Evolutionary conservation across 495 filamentous ascomycete genomes (phyloP), one percentile per base, ranked within the genome.

Genomic region (Talaromyces adpressus): DNA sequence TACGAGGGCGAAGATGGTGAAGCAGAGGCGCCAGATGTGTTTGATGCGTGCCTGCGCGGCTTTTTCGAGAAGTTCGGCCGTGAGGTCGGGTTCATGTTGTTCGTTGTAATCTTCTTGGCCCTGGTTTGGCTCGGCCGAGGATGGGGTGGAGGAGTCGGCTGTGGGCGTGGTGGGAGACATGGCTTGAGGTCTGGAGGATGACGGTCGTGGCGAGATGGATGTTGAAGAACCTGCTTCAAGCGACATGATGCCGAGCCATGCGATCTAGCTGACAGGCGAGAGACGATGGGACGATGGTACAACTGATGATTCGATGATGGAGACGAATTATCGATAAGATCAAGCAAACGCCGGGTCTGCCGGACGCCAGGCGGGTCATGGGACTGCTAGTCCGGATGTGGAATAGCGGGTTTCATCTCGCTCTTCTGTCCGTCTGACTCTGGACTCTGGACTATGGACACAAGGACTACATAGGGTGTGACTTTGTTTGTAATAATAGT

Each of bases 1-100:
- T 2, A 62, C 60, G 29, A 62, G 60, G 27, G 60, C 45, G 23
- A 62, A 62, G 8, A 62, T 36, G 6, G 60, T 62, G 30, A 62
- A 62, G 27, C 60, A 62, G 18, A 62, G 45, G 14, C 60, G 22
- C 60, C 60, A 62, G 23, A 53, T 62, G 18, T 52, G 41, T 32
- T 32, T 34, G 27, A n/a, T 53, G 8, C 60, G 41, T 22, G 41
- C 45, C 11, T 29, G 45, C 11, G 18, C 60, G 45, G 45, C 45
- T 20, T 30, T 52, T 51, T 62, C 60, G 9, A 41, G 16, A 4
- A 49, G 16, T 25, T 62, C 60, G 11, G 60, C 14, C 2, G 60
- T 30, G 23, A 22, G 29, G 27, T 20, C 57, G 32, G 57, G 18
- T 36, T 59, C 58, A 25, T 61, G 18, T 7, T 49, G 54, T 34